phyloP scores from a whole-genome alignment of 73 alveolate species.

The Stentor roeselii region DNA sequence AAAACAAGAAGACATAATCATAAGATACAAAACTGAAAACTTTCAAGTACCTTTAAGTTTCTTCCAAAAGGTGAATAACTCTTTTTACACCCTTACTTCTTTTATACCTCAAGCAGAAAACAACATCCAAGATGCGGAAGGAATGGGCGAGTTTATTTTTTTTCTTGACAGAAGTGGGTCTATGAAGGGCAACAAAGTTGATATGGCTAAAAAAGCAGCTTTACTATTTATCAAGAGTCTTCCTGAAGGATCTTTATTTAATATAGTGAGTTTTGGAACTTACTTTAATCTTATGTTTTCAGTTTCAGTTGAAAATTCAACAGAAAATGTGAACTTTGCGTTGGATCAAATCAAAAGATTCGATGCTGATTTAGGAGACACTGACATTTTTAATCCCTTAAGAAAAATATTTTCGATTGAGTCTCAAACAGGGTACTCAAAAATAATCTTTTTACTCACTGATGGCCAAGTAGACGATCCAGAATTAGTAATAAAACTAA shows the following conservation, averaged over 20 bases:
- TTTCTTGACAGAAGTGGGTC: slow-evolving; percentile 77
- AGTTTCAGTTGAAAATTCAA: slow-evolving; percentile 49
- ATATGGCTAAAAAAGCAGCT: slow-evolving; percentile 63
- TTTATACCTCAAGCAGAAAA: too few relatives aligned
- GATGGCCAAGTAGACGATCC: slow-evolving; percentile 88
- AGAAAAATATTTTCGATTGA: slow-evolving; percentile 27
- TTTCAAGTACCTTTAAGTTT: too few relatives aligned
- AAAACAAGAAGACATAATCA: too few relatives aligned
- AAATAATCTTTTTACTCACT: slow-evolving; percentile 79
- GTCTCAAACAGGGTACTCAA: slow-evolving; percentile 34
- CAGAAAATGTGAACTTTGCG: slow-evolving; percentile 43
- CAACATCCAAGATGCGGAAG: too few relatives aligned
- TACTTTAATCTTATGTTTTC: slow-evolving; percentile 43
- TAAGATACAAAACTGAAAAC: too few relatives aligned
- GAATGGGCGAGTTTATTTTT: slow-evolving; percentile 57
- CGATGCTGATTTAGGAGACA: slow-evolving; percentile 79
- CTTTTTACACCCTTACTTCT: too few relatives aligned
- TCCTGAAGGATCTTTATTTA: slow-evolving; percentile 67
- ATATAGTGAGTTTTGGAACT: slow-evolving; percentile 59
- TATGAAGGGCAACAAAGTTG: slow-evolving; percentile 62
- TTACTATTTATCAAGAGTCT: slow-evolving; percentile 59
- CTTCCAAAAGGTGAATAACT: too few relatives aligned
- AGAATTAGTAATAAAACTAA: slow-evolving; percentile 49
- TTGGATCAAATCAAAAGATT: slow-evolving; percentile 31
- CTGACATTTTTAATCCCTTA: slow-evolving; percentile 77